Evolutionary conservation across 1,284 basidiomycete species (phyloP).

Genomic region (Rhodotorula sp.): DNA sequence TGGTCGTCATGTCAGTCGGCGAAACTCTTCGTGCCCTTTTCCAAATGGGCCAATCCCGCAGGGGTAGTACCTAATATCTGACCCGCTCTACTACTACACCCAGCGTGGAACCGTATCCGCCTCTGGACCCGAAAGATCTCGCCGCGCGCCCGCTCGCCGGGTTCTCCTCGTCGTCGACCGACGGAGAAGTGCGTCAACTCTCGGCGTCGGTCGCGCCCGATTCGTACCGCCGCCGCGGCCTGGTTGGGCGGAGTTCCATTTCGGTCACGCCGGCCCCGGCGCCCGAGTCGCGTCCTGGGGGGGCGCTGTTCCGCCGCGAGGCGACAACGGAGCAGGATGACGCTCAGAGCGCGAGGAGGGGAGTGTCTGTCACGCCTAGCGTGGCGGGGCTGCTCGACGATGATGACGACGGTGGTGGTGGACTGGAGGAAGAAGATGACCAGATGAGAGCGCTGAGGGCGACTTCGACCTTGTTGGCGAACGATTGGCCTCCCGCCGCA

Average conservation of each 20-base stretch:
- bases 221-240: neutral
- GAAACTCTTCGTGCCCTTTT: too few relatives aligned
- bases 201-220: conserved; percentile 24
- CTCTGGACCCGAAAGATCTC: conserved; percentile 17
- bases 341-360: conserved; percentile 1
- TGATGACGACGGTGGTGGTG: neutral
- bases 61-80: too few relatives aligned
- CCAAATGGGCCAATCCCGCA: neutral
- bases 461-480: conserved; percentile 2
- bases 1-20: conserved; percentile 38
- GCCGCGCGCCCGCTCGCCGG: neutral
- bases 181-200: conserved; percentile 28
- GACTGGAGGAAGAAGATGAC: neutral
- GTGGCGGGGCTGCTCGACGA: neutral
- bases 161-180: neutral
- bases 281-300: too few relatives aligned
- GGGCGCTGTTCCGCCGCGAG: conserved; percentile 16
- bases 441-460: conserved; percentile 1
- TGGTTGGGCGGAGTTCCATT: neutral
- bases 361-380: neutral
- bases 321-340: neutral
- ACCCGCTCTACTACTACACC: too few relatives aligned
- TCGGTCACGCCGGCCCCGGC: conserved; percentile 12
- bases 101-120: conserved; percentile 40
- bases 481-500: neutral